Base-by-base conservation (phyloP, 805 yeast genomes). In the Saturnispora mendoncae region DNA sequence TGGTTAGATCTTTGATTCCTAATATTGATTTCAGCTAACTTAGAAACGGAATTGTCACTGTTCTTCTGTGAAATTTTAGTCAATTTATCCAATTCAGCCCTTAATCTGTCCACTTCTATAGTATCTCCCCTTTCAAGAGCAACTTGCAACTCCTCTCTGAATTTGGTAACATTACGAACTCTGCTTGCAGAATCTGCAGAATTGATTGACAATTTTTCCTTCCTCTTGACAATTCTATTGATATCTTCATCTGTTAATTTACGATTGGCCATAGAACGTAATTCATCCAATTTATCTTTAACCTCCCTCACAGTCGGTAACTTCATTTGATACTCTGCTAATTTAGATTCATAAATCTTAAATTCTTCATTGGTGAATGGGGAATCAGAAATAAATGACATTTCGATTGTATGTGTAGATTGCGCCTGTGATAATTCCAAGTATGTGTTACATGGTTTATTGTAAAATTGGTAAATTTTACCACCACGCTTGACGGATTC, bases 1-100 rank as follows among this genome's bases (percentile, higher is more conserved):
- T 78, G 79, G 61, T 90, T 90, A 48, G 81, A 71, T 52, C 76
- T 82, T 58, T 95, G 74, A 61, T 92, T 92, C 54, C 95, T 77
- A 52, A 83, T 81, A 50, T 87, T 86, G 39, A 87, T 84, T 50
- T 74, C 76, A 33, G 82, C 74, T 65, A 86, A 69, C 43, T 75
- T 69, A 48, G 62, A 67, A 61, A 56, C 37, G 8, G 42, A 27
- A n/a, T 14, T 27, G 13, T 33, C 25, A 20, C 31, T 21, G 14
- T 39, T 39, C 20, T 39, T 23, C 20, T 39, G 42, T 10, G 42
- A 39, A n/a, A 39, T 39, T 38, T 33, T 33, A 8, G 33, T 25
- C 6, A 39, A 17, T 21, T 21, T 33, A 10, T 39, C 42, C 33
- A 39, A 20, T 28, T 39, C 38, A 9, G 24, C 17, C 19, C 53